Evolutionary conservation across 1,139 yeast species (phyloP).

Genomic region (Scheffersomyces parashehatae): DNA sequence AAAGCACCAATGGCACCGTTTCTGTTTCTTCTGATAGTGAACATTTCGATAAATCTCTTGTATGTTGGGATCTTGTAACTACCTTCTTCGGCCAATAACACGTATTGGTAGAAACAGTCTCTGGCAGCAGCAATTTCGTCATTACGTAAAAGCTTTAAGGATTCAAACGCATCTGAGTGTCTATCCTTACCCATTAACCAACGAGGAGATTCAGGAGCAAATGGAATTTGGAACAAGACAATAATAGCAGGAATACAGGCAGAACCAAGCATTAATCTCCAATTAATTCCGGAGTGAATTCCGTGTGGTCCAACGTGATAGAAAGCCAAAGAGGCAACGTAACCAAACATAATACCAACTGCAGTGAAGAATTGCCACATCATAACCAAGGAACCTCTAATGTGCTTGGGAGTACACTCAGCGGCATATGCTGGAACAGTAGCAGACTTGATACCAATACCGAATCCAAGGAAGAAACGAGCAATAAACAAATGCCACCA

Average conservation of each 20-base stretch:
- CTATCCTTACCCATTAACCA: constrained; percentile 32
- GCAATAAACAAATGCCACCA: constrained; percentile 82
- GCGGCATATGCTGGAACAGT: constrained; percentile 83
- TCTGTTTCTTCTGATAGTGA: constrained; percentile 75
- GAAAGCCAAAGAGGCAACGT: constrained; percentile 66
- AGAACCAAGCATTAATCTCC: constrained; percentile 83
- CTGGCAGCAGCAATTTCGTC: constrained; percentile 26
- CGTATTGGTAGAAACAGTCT: constrained; percentile 29
- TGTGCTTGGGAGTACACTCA: constrained; percentile 74
- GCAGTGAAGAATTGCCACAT: constrained; percentile 91
- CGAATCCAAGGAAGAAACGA: constrained; percentile 71
- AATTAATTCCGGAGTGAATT: constrained; percentile 48
- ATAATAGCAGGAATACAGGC: constrained; percentile 73
- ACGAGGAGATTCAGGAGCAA: constrained; percentile 34
- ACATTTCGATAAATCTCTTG: constrained; percentile 53
- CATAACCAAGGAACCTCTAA: constrained; percentile 82
- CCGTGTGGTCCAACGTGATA: constrained; percentile 28
- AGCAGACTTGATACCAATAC: constrained; percentile 78
- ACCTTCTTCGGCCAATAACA: constrained; percentile 58
- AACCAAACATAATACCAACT: constrained; percentile 81
- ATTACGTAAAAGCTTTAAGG: constrained; percentile 18
- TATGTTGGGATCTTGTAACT: constrained; percentile 56
- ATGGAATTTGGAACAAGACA: constrained; percentile 67
- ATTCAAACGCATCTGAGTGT: constrained; percentile 23
- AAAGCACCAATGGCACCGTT: constrained; percentile 81